These are phyloP conservation scores for Juncus effusus DNA, from an alignment of 176 grass and related monocot species.

Conservation along the genomic window DNA sequence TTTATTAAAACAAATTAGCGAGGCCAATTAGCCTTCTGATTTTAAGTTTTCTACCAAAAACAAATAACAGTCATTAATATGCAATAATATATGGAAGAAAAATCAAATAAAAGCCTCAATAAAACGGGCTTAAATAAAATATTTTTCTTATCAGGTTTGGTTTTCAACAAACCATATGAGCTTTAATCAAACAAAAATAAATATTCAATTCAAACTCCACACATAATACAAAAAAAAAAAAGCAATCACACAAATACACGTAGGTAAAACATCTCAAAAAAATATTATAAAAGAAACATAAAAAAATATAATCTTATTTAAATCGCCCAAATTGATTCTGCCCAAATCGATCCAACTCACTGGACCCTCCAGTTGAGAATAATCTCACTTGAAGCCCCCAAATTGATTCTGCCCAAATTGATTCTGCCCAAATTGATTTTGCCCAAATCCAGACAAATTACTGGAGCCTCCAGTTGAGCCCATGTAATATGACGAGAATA, in stretches of 20 bases:
- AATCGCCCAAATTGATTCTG: slow-evolving; percentile 56
- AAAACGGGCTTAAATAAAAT: too few species aligned
- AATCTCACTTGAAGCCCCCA: slow-evolving; percentile 60
- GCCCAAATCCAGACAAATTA: slow-evolving; percentile 57
- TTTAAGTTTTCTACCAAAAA: too few species aligned
- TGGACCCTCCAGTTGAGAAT: slow-evolving; percentile 39
- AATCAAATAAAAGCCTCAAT: too few species aligned
- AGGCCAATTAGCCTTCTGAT: too few species aligned
- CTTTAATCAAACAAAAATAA: too few species aligned
- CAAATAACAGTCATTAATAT: too few species aligned
- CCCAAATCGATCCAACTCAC: slow-evolving; percentile 52
- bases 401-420: slow-evolving; percentile 63
- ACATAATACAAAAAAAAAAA: not conserved
- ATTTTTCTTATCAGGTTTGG: too few species aligned
- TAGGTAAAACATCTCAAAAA: not conserved
- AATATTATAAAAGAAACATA: slow-evolving; percentile 10
- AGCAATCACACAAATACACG: not conserved
- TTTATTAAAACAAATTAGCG: too few species aligned
- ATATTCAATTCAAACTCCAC: too few species aligned
- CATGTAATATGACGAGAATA: slow-evolving; percentile 33
- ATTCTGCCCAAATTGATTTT: slow-evolving; percentile 52
- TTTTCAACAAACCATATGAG: too few species aligned
- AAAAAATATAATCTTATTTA: slow-evolving; percentile 42
- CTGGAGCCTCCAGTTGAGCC: slow-evolving; percentile 47
- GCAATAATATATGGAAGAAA: too few species aligned